Conservation (phyloP, 2,329 filamentous ascomycete species). For the Calonectria honghensis region DNA sequence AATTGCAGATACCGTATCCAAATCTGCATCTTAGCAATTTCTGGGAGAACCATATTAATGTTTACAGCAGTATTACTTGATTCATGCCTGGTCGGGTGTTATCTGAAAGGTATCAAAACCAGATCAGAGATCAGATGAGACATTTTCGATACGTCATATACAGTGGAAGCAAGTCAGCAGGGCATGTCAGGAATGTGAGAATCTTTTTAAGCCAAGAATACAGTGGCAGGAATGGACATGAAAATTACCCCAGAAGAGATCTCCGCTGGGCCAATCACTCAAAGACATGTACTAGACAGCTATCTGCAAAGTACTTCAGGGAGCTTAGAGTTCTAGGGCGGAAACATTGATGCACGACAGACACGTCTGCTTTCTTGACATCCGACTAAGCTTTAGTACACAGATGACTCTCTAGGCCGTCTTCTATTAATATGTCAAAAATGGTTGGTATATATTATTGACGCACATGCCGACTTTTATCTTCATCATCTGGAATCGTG, state of each 20-base stretch:
- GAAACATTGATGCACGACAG: too few species aligned
- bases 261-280: background rate
- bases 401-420: background rate
- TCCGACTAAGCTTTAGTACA: background rate
- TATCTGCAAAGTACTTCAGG: background rate
- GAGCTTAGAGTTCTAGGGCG: background rate
- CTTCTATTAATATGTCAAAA: background rate
- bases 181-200: background rate
- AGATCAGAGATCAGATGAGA: background rate
- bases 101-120: background rate
- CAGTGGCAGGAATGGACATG: slow-evolving; percentile 3
- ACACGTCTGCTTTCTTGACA: background rate
- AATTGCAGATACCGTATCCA: background rate
- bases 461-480: background rate
- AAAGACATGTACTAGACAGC: background rate
- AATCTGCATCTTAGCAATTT: background rate
- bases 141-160: slow-evolving; percentile 1
- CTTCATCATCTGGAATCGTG: background rate
- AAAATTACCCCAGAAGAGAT: background rate
- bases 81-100: background rate
- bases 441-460: background rate
- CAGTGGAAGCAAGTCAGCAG: slow-evolving; percentile 4
- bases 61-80: background rate
- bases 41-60: background rate
- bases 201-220: background rate